These are phyloP conservation scores for Solanum hybrid DNA, from an alignment of 305 asterid genomes.

Conservation along the genomic window DNA sequence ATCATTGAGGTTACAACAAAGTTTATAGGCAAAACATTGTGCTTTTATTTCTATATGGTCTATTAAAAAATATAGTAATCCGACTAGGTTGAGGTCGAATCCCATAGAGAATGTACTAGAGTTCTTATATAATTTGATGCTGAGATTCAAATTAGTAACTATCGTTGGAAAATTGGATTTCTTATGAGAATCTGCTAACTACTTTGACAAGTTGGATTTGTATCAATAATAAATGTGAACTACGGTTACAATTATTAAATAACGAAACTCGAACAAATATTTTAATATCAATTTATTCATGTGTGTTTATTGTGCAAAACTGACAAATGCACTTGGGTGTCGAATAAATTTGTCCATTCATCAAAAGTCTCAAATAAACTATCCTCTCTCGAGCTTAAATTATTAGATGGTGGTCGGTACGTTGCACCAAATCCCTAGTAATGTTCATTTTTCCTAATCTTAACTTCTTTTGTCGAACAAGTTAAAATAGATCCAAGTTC, in stretches of 20 bases:
- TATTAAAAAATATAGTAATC: background rate
- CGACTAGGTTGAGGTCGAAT: background rate
- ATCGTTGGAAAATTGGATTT: background rate
- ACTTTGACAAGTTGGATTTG: background rate
- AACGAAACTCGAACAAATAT: background rate
- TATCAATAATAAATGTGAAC: background rate
- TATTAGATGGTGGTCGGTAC: background rate
- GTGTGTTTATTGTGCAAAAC: background rate
- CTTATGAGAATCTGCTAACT: background rate
- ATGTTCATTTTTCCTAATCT: background rate
- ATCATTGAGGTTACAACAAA: background rate
- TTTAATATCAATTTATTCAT: too few relatives aligned
- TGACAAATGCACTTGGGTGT: background rate
- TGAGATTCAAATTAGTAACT: background rate
- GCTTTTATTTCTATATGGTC: background rate
- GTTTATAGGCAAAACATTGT: background rate
- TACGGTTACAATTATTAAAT: background rate
- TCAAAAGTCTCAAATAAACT: background rate
- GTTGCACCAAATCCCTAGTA: background rate
- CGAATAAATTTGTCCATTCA: background rate
- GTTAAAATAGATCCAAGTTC: background rate
- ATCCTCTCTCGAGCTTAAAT: background rate
- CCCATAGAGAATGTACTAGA: background rate
- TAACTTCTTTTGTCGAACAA: background rate
- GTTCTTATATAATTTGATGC: background rate